Base-by-base conservation (phyloP, 768 basidiomycete genomes). In the Suillus discolor region DNA sequence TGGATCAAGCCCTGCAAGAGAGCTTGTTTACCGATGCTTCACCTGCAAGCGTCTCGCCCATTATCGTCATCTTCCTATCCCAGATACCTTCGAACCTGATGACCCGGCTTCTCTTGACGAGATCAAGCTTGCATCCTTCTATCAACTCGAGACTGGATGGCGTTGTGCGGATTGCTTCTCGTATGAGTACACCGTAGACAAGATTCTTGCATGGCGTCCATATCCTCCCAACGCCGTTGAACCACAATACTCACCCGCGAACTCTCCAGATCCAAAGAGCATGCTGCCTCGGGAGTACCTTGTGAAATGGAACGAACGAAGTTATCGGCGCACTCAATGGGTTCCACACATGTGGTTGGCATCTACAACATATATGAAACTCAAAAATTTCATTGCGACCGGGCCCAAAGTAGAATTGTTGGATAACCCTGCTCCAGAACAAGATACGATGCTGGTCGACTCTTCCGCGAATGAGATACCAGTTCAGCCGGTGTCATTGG, bases 311-410 rank as follows among this genome's bases (percentile, higher is more conserved):
- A 76, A 77, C 11, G 87, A 83, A 47, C 80, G 90, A 54, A 93
- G 94, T 68, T 98, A 92, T 75, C 81, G 91, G 62, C 86, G 90
- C 51, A 79, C 86, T 13, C 84, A 91, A 74, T 98, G 96, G 96
- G 94, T 97, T 2, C 91, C 94, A 38, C 96, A 98, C 71, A 88
- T 91, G 81, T 98, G 94, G 94, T 81, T 97, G 2, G 80, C 88
- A 38, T 85, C 90, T 12, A 88, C 85, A n/a, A 81, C 86, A 61
- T 73, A 78, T n/a, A 72, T 76, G 13, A 93, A 89, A 72, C 78
- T 97, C 65, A 91, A 89, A 69, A 85, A 92, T 73, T 98, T 97
- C 78, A 79, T 96, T 45, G 69, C 75, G 11, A 80, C 82, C 16
- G 94, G 95, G 4, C 79, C 91, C 1, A 88, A 85, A 71, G 84